phyloP scores from a whole-genome alignment of 768 basidiomycete genomes.

The Symmetrospora coprosmae region DNA sequence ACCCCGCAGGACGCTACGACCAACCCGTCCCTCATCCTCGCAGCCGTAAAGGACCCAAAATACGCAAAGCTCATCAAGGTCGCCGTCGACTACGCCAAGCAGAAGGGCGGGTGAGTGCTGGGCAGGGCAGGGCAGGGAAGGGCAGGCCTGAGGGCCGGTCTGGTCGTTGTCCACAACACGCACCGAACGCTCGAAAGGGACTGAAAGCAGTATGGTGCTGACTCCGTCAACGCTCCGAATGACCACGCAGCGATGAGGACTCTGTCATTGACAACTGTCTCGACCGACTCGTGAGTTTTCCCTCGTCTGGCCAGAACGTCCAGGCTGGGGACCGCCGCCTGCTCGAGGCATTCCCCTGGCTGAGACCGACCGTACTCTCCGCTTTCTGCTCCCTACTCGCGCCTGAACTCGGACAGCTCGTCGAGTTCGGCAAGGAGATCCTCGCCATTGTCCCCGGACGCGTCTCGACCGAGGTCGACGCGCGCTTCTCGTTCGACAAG shows the following conservation, averaged over 20 bases:
- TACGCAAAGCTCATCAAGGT: conserved; percentile 66
- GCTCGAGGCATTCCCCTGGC: background rate
- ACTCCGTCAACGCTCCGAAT: too few relatives aligned
- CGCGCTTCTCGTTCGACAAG: conserved; percentile 91
- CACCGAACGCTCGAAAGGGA: background rate
- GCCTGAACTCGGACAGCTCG: conserved; percentile 49
- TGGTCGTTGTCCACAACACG: background rate
- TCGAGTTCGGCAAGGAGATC: conserved; percentile 95
- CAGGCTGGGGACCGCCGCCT: background rate
- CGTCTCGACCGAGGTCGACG: conserved; percentile 98
- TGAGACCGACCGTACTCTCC: background rate
- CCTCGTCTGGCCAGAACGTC: background rate
- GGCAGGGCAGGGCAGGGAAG: background rate
- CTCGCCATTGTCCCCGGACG: conserved; percentile 89
- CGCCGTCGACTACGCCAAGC: conserved; percentile 60
- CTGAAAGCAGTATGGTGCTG: too few relatives aligned
- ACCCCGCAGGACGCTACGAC: conserved; percentile 99
- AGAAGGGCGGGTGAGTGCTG: conserved; percentile 52
- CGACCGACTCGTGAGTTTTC: conserved; percentile 64
- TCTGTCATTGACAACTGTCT: conserved; percentile 61
- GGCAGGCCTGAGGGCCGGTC: background rate
- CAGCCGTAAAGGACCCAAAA: conserved; percentile 75
- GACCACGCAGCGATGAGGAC: conserved; percentile 46
- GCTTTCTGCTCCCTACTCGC: background rate
- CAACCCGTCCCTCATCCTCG: conserved; percentile 71